Conservation (phyloP, 108 stramenopile genomes). For the Pseudonitzschia multiseries region DNA sequence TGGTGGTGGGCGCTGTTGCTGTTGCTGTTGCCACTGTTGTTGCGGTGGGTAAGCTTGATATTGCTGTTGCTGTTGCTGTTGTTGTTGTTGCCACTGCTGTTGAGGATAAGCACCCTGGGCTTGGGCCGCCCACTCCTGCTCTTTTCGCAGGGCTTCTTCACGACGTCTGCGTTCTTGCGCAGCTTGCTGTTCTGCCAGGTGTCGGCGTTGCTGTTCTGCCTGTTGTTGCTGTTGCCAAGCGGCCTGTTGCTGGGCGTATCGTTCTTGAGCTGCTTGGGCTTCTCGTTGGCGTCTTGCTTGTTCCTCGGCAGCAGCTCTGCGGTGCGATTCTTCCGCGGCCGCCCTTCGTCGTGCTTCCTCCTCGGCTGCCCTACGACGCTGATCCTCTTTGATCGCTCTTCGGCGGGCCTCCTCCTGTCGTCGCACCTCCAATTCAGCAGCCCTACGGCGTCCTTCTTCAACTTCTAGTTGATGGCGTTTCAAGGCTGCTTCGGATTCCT, state of each 20-base stretch:
- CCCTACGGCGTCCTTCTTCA: constrained; percentile 28
- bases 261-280: constrained; percentile 35
- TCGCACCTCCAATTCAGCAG: constrained; percentile 18
- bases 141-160: constrained; percentile 50
- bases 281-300: constrained; percentile 18
- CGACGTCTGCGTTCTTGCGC: constrained; percentile 42
- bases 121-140: constrained; percentile 29
- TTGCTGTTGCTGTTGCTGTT: constrained; percentile 41
- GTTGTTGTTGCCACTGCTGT: constrained; percentile 16
- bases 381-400: constrained; percentile 18
- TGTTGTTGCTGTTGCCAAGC: constrained; percentile 35
- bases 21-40: constrained; percentile 34
- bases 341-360: constrained; percentile 21
- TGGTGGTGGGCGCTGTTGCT: constrained; percentile 34
- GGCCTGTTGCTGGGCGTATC: constrained; percentile 41
- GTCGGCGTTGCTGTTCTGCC: constrained; percentile 46
- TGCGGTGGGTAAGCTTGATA: constrained; percentile 39
- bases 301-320: constrained; percentile 21
- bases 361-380: not conserved
- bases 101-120: constrained; percentile 2
- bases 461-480: constrained; percentile 37
- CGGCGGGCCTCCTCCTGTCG: not conserved
- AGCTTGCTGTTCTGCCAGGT: constrained; percentile 59
- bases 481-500: constrained; percentile 25
- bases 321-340: constrained; percentile 18